Conservation (phyloP, 2,329 filamentous ascomycete species). For the Exophiala alcalophila region DNA sequence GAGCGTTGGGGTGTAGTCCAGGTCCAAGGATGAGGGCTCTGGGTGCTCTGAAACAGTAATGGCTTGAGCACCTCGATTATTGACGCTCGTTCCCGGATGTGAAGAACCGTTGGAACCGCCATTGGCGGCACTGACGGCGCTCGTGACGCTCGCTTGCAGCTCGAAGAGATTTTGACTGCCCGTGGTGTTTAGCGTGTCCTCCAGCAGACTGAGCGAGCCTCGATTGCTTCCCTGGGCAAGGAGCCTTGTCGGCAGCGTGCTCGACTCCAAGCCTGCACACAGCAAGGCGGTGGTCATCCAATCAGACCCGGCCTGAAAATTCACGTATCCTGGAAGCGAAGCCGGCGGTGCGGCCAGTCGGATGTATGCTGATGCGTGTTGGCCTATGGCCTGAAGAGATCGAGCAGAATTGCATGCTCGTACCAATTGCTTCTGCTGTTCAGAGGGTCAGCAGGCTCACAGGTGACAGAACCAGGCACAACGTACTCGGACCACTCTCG, state of each 20-base stretch:
- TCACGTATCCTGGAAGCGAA: conserved; percentile 56
- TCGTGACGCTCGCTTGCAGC: conserved; percentile 62
- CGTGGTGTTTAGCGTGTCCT: conserved; percentile 66
- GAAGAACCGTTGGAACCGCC: conserved; percentile 12
- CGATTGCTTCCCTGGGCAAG: conserved; percentile 44
- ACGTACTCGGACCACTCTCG: conserved; percentile 54
- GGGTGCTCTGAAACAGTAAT: too few species aligned
- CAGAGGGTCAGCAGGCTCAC: too few species aligned
- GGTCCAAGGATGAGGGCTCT: conserved; percentile 33
- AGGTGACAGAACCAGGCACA: conserved; percentile 11
- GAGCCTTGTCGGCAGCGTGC: conserved; percentile 72
- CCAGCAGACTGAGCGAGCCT: conserved; percentile 60
- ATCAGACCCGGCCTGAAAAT: conserved; percentile 59
- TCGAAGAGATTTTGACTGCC: conserved; percentile 78
- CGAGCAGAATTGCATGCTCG: conserved; percentile 71
- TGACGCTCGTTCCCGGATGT: background rate
- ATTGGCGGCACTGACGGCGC: conserved; percentile 5
- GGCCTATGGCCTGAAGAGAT: conserved; percentile 65
- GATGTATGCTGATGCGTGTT: conserved; percentile 72
- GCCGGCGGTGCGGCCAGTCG: conserved; percentile 66
- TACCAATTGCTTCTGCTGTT: conserved; percentile 56
- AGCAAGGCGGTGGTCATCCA: conserved; percentile 83
- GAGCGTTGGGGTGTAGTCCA: conserved; percentile 43
- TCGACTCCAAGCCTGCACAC: conserved; percentile 71
- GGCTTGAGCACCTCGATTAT: conserved; percentile 2